Conservation (phyloP, 257 asterid species). For the Fraxinus quadrangulata region DNA sequence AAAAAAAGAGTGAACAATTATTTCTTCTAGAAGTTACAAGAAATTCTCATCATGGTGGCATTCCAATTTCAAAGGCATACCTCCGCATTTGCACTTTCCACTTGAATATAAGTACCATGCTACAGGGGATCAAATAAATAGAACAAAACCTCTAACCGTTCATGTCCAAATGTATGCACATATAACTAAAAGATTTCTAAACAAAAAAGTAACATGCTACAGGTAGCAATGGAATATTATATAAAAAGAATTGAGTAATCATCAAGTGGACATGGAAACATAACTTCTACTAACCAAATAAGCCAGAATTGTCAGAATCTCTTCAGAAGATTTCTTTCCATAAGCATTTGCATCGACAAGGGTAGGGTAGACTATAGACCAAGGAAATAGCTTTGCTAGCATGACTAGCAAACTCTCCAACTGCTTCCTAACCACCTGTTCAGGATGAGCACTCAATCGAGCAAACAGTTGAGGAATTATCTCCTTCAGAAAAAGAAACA, state of each 20-base stretch:
- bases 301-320: conserved; percentile 80
- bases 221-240: conserved; percentile 13
- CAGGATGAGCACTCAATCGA: conserved; percentile 92
- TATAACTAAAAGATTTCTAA: background rate
- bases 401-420: conserved; percentile 77
- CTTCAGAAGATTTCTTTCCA: conserved; percentile 84
- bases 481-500: conserved; percentile 60
- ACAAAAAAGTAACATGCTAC: background rate
- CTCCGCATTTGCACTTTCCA: background rate
- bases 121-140: background rate
- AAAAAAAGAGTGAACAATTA: background rate
- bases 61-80: background rate
- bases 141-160: background rate
- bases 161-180: background rate
- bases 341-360: conserved; percentile 90
- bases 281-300: conserved; percentile 68
- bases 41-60: background rate
- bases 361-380: conserved; percentile 92
- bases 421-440: conserved; percentile 79
- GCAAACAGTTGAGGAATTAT: conserved; percentile 94
- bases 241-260: conserved; percentile 19
- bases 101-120: conserved; percentile 5
- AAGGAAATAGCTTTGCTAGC: conserved; percentile 90
- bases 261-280: conserved; percentile 16
- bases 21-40: background rate